phyloP scores from a whole-genome alignment of 2,329 filamentous ascomycete species.

The Arthrinium puccinioides region DNA sequence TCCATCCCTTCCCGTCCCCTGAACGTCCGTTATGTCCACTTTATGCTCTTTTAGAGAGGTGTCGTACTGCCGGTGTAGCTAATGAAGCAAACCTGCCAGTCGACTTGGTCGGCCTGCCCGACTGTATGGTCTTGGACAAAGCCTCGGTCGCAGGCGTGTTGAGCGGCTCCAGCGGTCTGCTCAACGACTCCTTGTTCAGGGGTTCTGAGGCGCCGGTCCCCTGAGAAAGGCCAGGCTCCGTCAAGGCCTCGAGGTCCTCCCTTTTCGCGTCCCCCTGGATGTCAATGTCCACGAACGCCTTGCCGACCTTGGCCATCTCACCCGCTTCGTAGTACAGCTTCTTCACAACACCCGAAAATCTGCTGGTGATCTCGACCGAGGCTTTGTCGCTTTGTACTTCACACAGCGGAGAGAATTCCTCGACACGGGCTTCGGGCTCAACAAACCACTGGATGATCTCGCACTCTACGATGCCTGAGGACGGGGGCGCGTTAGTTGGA shows the following conservation, averaged over 20 bases:
- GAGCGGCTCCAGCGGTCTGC: constrained; percentile 9
- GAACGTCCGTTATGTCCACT: constrained; percentile 69
- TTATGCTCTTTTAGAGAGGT: constrained; percentile 74
- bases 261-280: constrained; percentile 70
- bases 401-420: constrained; percentile 96
- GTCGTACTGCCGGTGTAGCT: constrained; percentile 87
- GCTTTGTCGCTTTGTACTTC: constrained; percentile 99
- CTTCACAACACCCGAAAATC: constrained; percentile 92
- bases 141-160: constrained; percentile 5
- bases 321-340: constrained; percentile 93
- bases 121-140: constrained; percentile 5
- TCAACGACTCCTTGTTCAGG: constrained; percentile 14
- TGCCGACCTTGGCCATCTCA: constrained; percentile 92
- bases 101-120: constrained; percentile 17
- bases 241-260: constrained; percentile 43
- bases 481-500: background rate
- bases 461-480: constrained; percentile 89
- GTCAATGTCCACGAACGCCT: constrained; percentile 91
- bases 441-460: constrained; percentile 99
- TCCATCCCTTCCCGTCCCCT: constrained; percentile 84
- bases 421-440: constrained; percentile 86
- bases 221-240: constrained; percentile 22
- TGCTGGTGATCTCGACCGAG: constrained; percentile 82
- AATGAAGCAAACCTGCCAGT: constrained; percentile 64
- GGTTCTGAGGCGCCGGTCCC: constrained; percentile 18